These are phyloP conservation scores for Arabidopsis suecica DNA, from an alignment of 345 rosid genomes.

Conservation along the genomic window DNA sequence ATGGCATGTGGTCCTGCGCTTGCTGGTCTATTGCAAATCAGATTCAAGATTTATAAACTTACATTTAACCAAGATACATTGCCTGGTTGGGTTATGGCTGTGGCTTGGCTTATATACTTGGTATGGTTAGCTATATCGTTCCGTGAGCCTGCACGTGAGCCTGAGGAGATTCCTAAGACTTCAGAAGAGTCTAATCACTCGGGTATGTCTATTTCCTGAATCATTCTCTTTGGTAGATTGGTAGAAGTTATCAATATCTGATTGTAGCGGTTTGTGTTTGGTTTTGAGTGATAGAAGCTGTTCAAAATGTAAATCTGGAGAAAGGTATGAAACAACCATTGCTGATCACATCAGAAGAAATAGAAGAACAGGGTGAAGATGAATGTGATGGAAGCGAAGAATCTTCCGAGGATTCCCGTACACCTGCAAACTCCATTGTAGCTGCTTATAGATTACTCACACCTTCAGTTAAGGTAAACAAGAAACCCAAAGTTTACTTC, in stretches of 20 bases:
- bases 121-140: slow-evolving; percentile 80
- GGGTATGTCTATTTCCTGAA: slow-evolving; percentile 43
- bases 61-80: slow-evolving; percentile 86
- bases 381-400: slow-evolving; percentile 75
- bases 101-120: slow-evolving; percentile 87
- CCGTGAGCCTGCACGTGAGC: slow-evolving; percentile 64
- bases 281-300: slow-evolving; percentile 51
- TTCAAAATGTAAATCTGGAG: slow-evolving; percentile 65
- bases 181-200: slow-evolving; percentile 47
- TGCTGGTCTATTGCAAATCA: slow-evolving; percentile 85
- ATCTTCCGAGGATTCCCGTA: slow-evolving; percentile 56
- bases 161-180: slow-evolving; percentile 47
- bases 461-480: slow-evolving; percentile 83
- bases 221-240: background rate
- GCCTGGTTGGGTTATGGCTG: slow-evolving; percentile 98
- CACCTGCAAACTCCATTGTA: slow-evolving; percentile 68
- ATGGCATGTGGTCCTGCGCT: slow-evolving; percentile 99
- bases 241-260: slow-evolving; percentile 3
- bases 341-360: slow-evolving; percentile 61
- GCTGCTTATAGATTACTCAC: slow-evolving; percentile 88
- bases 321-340: slow-evolving; percentile 73
- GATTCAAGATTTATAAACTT: slow-evolving; percentile 73
- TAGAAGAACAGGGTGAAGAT: slow-evolving; percentile 57
- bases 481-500: background rate
- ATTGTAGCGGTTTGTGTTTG: background rate